These are phyloP conservation scores for Fusarium temperatum DNA, from an alignment of 2,329 filamentous ascomycete species.

Conservation along the genomic window DNA sequence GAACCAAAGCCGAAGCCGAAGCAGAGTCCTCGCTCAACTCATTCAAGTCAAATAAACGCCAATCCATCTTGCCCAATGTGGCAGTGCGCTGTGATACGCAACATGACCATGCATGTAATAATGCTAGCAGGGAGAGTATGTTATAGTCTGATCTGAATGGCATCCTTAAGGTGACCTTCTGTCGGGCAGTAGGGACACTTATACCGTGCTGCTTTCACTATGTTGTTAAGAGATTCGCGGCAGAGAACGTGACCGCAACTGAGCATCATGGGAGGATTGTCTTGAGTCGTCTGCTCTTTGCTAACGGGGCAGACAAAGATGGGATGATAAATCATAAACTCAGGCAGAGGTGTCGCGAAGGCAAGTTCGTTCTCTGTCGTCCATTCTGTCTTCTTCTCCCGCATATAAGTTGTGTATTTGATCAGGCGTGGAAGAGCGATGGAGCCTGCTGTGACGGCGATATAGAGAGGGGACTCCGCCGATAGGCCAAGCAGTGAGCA, in stretches of 20 bases:
- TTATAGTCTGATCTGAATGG: slow-evolving; percentile 74
- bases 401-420: slow-evolving; percentile 89
- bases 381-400: slow-evolving; percentile 92
- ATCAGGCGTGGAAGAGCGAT: slow-evolving; percentile 89
- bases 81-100: neutral
- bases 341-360: slow-evolving; percentile 72
- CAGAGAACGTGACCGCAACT: slow-evolving; percentile 95
- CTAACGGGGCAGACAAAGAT: slow-evolving; percentile 98
- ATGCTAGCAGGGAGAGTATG: neutral
- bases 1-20: slow-evolving; percentile 6
- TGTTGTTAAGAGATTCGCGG: slow-evolving; percentile 79
- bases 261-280: slow-evolving; percentile 96
- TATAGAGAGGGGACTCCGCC: slow-evolving; percentile 90
- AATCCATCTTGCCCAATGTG: neutral
- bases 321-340: slow-evolving; percentile 80
- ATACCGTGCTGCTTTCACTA: slow-evolving; percentile 82
- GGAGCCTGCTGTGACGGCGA: slow-evolving; percentile 89
- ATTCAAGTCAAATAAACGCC: slow-evolving; percentile 16
- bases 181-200: slow-evolving; percentile 97
- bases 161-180: slow-evolving; percentile 82
- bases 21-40: neutral
- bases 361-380: slow-evolving; percentile 90
- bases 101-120: neutral
- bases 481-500: slow-evolving; percentile 90
- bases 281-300: slow-evolving; percentile 93